Evolutionary conservation across 2,329 filamentous ascomycete genomes (phyloP).

Genomic region (Phoma sp.): DNA sequence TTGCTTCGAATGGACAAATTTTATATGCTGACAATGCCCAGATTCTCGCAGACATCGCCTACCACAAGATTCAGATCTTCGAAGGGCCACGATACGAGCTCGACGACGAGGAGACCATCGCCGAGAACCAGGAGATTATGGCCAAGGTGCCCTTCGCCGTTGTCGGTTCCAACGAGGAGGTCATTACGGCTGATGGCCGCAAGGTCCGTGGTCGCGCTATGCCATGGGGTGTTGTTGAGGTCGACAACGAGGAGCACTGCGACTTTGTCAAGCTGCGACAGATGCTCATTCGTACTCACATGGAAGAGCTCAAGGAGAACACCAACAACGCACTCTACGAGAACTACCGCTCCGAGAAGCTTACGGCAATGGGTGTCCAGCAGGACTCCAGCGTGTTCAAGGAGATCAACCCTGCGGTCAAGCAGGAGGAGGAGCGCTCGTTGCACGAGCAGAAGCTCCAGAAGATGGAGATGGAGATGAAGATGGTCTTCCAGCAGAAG

Average conservation of each 20-base stretch:
- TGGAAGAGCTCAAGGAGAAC: conserved; percentile 99
- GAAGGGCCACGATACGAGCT: conserved; percentile 98
- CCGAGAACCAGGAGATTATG: conserved; percentile 99
- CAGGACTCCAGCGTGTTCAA: conserved; percentile 99
- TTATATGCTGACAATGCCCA: conserved; percentile 50
- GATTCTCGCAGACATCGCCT: conserved; percentile 96
- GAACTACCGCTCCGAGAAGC: conserved; percentile 99
- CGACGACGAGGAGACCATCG: conserved; percentile 98
- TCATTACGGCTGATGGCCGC: conserved; percentile 87
- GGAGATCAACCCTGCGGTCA: conserved; percentile 99
- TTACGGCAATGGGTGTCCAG: conserved; percentile 96
- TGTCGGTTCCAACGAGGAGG: conserved; percentile 94
- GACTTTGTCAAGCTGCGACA: conserved; percentile 99
- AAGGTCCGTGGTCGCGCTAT: conserved; percentile 96
- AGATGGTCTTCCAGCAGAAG: conserved; percentile 99
- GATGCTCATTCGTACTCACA: conserved; percentile 99
- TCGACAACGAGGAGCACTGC: conserved; percentile 99
- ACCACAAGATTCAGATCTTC: conserved; percentile 98
- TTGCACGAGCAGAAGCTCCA: conserved; percentile 99
- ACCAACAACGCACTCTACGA: conserved; percentile 99
- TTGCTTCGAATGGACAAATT: background rate
- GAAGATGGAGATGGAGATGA: conserved; percentile 99
- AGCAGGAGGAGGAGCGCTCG: conserved; percentile 98
- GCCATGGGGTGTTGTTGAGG: conserved; percentile 98
- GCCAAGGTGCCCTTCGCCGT: conserved; percentile 99